Percentiles rank a stretch among this genome's conserved stretches.
Evolutionary conservation across 176 grass and related monocot genomes (phyloP).

Genomic region (Bolboschoenus planiculmis): DNA sequence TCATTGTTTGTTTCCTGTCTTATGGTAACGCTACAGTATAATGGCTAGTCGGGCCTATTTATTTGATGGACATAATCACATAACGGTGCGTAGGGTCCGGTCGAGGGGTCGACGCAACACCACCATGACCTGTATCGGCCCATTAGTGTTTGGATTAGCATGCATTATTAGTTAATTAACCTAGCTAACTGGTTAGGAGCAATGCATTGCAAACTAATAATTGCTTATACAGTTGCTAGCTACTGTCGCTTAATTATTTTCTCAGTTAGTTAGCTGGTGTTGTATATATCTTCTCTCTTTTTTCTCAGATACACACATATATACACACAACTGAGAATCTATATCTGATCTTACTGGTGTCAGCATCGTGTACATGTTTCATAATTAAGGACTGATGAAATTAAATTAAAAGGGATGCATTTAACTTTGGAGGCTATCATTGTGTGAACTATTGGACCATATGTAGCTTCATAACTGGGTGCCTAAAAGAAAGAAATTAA

Average conservation of each 20-base stretch:
- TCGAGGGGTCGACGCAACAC: too few species aligned
- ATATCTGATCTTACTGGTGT: background rate
- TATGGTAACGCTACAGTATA: slow-evolving; percentile 10
- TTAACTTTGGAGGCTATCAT: background rate
- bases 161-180: background rate
- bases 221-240: background rate
- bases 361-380: slow-evolving; percentile 3
- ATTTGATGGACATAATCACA: background rate
- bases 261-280: background rate
- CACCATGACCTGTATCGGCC: background rate
- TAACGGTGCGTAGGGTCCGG: background rate
- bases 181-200: background rate
- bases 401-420: background rate
- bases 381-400: too few species aligned
- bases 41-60: background rate
- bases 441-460: background rate
- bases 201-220: background rate
- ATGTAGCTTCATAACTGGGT: background rate
- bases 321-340: background rate
- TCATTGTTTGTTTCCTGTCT: slow-evolving; percentile 18
- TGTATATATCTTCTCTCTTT: background rate
- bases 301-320: background rate
- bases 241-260: background rate
- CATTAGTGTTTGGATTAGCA: background rate
- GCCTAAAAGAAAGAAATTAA: background rate